phyloP scores from a whole-genome alignment of 2,329 filamentous ascomycete genomes.

The Penicillium sp. region DNA sequence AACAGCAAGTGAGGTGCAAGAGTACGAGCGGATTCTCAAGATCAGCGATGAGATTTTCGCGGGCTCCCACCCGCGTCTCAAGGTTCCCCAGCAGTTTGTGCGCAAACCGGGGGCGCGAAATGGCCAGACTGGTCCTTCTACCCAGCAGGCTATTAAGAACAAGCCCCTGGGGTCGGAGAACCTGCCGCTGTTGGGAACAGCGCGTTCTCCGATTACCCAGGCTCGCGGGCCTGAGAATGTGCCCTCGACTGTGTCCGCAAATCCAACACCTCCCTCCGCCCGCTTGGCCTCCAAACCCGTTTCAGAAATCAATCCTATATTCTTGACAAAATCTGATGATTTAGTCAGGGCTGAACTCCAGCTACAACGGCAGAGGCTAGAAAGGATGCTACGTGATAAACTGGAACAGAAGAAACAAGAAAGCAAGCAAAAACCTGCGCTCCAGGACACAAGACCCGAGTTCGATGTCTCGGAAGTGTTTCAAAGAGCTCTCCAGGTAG shows the following conservation, averaged over 20 bases:
- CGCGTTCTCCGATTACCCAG: slow-evolving; percentile 20
- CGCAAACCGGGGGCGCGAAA: slow-evolving; percentile 39
- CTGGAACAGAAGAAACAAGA: slow-evolving; percentile 61
- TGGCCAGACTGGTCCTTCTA: slow-evolving; percentile 32
- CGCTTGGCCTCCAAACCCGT: slow-evolving; percentile 49
- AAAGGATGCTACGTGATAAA: slow-evolving; percentile 74
- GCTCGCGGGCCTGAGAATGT: slow-evolving; percentile 18
- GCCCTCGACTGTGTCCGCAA: slow-evolving; percentile 20
- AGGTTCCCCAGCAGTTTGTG: slow-evolving; percentile 55
- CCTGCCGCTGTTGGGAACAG: slow-evolving; percentile 1
- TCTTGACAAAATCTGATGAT: slow-evolving; percentile 82
- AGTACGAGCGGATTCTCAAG: slow-evolving; percentile 77
- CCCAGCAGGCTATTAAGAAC: slow-evolving; percentile 29
- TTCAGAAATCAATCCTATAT: slow-evolving; percentile 74
- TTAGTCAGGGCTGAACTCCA: slow-evolving; percentile 78
- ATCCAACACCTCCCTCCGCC: slow-evolving; percentile 32
- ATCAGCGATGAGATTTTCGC: slow-evolving; percentile 79
- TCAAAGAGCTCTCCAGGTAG: slow-evolving; percentile 66
- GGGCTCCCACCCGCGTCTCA: slow-evolving; percentile 63
- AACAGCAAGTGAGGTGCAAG: slow-evolving; percentile 57
- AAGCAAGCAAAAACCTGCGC: slow-evolving; percentile 49
- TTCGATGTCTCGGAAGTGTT: slow-evolving; percentile 73
- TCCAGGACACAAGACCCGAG: slow-evolving; percentile 58
- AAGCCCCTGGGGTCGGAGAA: slow-evolving; percentile 10
- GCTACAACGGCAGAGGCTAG: slow-evolving; percentile 76